Evolutionary conservation across 345 rosid species (phyloP), one percentile per base, ranked within the genome.

Genomic region (Eucalyptus grandis): DNA sequence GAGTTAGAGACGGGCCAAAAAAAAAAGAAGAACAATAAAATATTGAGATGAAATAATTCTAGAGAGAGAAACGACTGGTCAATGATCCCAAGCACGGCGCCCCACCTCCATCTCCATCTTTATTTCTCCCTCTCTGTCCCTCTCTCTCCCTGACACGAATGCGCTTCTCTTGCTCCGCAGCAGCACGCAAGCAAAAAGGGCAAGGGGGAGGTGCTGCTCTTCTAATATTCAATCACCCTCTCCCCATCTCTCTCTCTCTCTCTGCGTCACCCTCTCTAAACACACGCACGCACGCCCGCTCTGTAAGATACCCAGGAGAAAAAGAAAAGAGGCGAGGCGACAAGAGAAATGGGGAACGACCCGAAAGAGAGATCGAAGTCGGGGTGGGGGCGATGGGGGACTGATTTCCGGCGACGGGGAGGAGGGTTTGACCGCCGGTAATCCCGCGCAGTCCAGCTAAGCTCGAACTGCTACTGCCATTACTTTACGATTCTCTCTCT

Each of bases 391-490:
- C 27, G 54, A 47, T 8, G 49, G 53, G 58, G 58, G 56, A 26
- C 46, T 31, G 46, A 34, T 40, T 47, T 89, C 91, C 92, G 91
- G 92, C 91, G 89, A 77, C 89, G 89, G 89, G 89, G 83, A 88
- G 65, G 62, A 53, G 54, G 87, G 60, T 91, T 87, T 92, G 94
- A 93, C 91, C 87, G 86, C 93, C 94, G 91, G 92, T 86, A 19
- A 90, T 87, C 92, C 91, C 92, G 89, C 93, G 13, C 72, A 22
- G 16, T 89, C 92, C 92, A 91, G 92, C 93, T 90, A 90, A 89
- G 90, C 90, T 54, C 34, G 88, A 22, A 72, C 60, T 69, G 54
- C 91, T 49, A 88, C 87, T 34, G 34, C 50, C 40, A 24, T 58
- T 49, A 44, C 87, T 24, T 37, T 47, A 77, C 17, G 56, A 40